Evolutionary conservation across 768 basidiomycete genomes (phyloP).

Genomic region (Macrolepiota albuminosa): DNA sequence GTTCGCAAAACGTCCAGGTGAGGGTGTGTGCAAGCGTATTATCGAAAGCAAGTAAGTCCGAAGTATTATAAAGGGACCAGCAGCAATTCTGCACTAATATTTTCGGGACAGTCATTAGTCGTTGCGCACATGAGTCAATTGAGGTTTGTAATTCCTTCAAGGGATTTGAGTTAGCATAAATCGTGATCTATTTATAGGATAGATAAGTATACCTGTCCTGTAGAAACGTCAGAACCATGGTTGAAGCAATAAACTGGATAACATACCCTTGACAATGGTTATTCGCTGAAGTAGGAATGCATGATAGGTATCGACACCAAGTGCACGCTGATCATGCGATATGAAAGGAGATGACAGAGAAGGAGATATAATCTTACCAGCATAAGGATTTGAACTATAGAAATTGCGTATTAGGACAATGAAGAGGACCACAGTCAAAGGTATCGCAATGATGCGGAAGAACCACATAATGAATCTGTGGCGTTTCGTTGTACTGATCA

Average conservation of each 20-base stretch:
- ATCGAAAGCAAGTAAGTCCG: not conserved
- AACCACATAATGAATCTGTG: constrained; percentile 71
- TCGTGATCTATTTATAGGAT: not conserved
- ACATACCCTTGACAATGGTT: constrained; percentile 60
- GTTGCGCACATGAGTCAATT: not conserved
- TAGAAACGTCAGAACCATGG: not conserved
- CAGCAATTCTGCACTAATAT: not conserved
- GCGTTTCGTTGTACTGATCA: constrained; percentile 75
- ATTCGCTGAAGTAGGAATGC: constrained; percentile 74
- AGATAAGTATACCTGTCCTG: constrained; percentile 15
- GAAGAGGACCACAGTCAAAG: constrained; percentile 73
- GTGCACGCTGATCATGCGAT: constrained; percentile 54
- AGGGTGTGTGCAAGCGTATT: not conserved
- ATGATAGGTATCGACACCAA: constrained; percentile 87
- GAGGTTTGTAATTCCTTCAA: constrained; percentile 6
- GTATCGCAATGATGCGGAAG: constrained; percentile 69
- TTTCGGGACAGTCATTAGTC: not conserved
- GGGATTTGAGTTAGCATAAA: not conserved
- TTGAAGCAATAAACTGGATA: not conserved
- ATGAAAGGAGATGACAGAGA: not conserved
- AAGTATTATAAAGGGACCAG: not conserved
- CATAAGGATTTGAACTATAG: constrained; percentile 82
- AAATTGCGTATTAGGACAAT: constrained; percentile 85
- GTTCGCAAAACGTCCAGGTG: not conserved
- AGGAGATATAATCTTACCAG: constrained; percentile 39